These are phyloP conservation scores for Termitomyces sp. DNA, from an alignment of 768 basidiomycete species.

Conservation along the genomic window DNA sequence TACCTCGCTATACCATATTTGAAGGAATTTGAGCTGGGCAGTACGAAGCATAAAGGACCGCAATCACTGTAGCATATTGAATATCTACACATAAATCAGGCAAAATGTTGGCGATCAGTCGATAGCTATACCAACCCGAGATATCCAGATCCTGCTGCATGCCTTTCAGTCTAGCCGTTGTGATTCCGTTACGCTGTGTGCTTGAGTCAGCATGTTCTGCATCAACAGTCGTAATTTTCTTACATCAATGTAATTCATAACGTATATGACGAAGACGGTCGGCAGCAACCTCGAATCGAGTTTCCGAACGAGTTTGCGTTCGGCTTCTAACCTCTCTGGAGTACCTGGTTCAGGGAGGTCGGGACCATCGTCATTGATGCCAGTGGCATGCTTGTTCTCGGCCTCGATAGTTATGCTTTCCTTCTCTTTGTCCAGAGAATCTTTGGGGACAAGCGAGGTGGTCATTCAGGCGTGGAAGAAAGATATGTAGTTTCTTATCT, in stretches of 20 bases:
- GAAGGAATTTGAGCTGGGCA: constrained; percentile 63
- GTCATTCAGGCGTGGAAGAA: constrained; percentile 1
- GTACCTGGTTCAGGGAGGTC: constrained; percentile 17
- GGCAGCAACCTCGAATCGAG: constrained; percentile 54
- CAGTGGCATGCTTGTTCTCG: constrained; percentile 1
- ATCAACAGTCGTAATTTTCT: constrained; percentile 7
- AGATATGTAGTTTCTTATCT: not conserved
- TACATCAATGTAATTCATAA: constrained; percentile 70
- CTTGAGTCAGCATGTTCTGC: not conserved
- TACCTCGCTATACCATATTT: constrained; percentile 46
- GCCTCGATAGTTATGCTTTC: constrained; percentile 13
- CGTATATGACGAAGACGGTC: constrained; percentile 51
- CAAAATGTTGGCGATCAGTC: not conserved
- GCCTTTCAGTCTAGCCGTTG: constrained; percentile 45
- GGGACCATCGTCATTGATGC: not conserved
- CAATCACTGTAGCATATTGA: constrained; percentile 48
- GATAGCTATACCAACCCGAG: constrained; percentile 25
- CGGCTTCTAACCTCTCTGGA: constrained; percentile 29
- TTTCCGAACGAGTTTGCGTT: constrained; percentile 45
- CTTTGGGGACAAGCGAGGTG: constrained; percentile 1
- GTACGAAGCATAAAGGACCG: constrained; percentile 53
- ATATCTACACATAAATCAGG: constrained; percentile 33
- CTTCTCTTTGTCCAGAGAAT: constrained; percentile 13
- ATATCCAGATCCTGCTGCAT: constrained; percentile 44
- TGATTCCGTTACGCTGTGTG: constrained; percentile 42